Base-by-base conservation (phyloP, 2,329 filamentous ascomycete genomes). In the Tolypocladium ovalisporum region DNA sequence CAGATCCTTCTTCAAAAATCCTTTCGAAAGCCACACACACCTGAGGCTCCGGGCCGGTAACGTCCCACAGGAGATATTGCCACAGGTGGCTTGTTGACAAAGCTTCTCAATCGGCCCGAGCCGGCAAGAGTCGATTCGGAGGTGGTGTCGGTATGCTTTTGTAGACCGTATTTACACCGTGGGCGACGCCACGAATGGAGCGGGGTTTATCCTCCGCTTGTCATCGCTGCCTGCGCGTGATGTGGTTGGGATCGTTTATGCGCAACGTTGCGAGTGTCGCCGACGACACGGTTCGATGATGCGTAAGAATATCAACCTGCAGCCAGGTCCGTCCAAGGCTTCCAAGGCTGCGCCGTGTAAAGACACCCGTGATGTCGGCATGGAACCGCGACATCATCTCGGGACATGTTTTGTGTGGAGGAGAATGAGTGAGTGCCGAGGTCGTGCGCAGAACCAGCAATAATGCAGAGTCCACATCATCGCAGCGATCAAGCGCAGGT, bases 401-500 rank as follows among this genome's bases (percentile, higher is more conserved):
- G 10, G 19, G 27, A 32, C 13, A n/a, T 49, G 29, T 2, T 15
- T 34, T 10, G 47, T n/a, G 47, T 24, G 19, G n/a, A 42, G 22
- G 39, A 5, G 19, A 22, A 44, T 27, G 27, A 27, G 32, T 53
- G n/a, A 6, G 24, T 7, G 52, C 2, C 7, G n/a, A 10, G 32
- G 12, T 12, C 32, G 29, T 24, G 51, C 32, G 52, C 34, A 13
- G 22, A 10, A 10, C 34, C 13, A n/a, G 7, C 34, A 22, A 37
- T 12, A 19, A 24, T 37, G n/a, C 34, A 37, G 10, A 22, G 34
- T 8, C 4, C 29, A 12, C 34, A 19, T 37, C 34, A 54, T 39
- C 17, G 37, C 27, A 24, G 39, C 40, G n/a, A n/a, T 75, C 66
- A 89, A 62, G 83, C 80, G 73, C 90, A 96, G 1, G 88, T 93